These are phyloP conservation scores for Diplodia sapinea DNA, from an alignment of 2,329 filamentous ascomycete genomes.

Conservation along the genomic window DNA sequence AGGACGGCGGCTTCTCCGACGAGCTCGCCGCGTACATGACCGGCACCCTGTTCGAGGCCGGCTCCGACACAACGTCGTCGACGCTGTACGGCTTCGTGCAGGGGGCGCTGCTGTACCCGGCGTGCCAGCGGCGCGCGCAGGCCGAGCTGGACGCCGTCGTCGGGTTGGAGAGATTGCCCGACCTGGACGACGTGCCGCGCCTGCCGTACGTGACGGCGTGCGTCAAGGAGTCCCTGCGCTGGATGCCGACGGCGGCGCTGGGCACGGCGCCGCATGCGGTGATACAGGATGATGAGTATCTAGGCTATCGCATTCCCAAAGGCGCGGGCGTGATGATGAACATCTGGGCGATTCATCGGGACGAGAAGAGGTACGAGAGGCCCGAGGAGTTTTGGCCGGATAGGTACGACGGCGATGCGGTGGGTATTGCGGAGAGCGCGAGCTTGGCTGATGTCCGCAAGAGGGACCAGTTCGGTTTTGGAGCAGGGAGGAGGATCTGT, in stretches of 20 bases:
- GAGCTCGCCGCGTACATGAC: conserved; percentile 37
- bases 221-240: conserved; percentile 42
- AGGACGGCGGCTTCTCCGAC: conserved; percentile 36
- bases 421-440: conserved; percentile 42
- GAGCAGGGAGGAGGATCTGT: conserved; percentile 60
- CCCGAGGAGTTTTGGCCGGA: conserved; percentile 35
- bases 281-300: conserved; percentile 40
- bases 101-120: conserved; percentile 40
- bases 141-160: conserved; percentile 41
- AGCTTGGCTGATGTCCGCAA: conserved; percentile 46
- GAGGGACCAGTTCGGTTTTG: conserved; percentile 58
- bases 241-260: conserved; percentile 40
- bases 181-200: conserved; percentile 36
- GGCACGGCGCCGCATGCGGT: conserved; percentile 41
- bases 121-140: conserved; percentile 36
- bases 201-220: conserved; percentile 41
- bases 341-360: conserved; percentile 45
- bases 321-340: conserved; percentile 45
- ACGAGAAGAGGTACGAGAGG: conserved; percentile 34
- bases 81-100: conserved; percentile 39
- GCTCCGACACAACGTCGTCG: conserved; percentile 41
- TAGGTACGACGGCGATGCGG: conserved; percentile 37
- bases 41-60: conserved; percentile 41
- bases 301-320: conserved; percentile 48
- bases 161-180: conserved; percentile 40